Base-by-base conservation (phyloP, 2,329 filamentous ascomycete species). In the Alternaria ventricosa region DNA sequence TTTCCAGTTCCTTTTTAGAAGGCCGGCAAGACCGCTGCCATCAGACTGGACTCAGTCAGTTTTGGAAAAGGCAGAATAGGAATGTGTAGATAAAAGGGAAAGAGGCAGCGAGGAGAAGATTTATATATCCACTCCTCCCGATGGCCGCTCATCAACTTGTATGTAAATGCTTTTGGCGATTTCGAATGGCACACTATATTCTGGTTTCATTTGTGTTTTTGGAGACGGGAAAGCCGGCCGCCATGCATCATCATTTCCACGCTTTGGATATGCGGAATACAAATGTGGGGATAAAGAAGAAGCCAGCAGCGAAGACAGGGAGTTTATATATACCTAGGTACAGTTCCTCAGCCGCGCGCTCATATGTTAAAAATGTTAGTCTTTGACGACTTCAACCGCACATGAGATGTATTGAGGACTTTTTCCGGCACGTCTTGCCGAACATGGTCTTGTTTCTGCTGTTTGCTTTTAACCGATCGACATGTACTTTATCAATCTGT, bases 331-430 rank as follows among this genome's bases (percentile, higher is more conserved):
- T 11, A n/a, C n/a, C n/a, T n/a, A n/a, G n/a, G n/a, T n/a, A 18
- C 36, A 41, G 3, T 6, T n/a, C 15, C 0, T n/a, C n/a, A 0
- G 36, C 36, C 18, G 36, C 36, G n/a, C 36, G 15, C 36, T 18
- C n/a, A 41, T n/a, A 3, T 18, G 2, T 18, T 1, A 1, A 41
- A n/a, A 1, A n/a, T n/a, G 8, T 10, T 3, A n/a, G 15, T 5
- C 1, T 30, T 41, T 41, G 36, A 11, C 8, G 36, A 41, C n/a
- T 41, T 18, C 9, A 18, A 41, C n/a, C 36, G n/a, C 36, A 41
- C 36, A 41, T 18, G 15, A 18, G n/a, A 18, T 10, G n/a, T 18
- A 10, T 41, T 18, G 15, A n/a, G 15, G 3, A 6, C 1, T 6
- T 41, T 41, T 18, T 41, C 15, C 18, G 5, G 36, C 8, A 18